Base-by-base conservation (phyloP, 2,329 filamentous ascomycete species). In the Fusarium pseudocircinatum region DNA sequence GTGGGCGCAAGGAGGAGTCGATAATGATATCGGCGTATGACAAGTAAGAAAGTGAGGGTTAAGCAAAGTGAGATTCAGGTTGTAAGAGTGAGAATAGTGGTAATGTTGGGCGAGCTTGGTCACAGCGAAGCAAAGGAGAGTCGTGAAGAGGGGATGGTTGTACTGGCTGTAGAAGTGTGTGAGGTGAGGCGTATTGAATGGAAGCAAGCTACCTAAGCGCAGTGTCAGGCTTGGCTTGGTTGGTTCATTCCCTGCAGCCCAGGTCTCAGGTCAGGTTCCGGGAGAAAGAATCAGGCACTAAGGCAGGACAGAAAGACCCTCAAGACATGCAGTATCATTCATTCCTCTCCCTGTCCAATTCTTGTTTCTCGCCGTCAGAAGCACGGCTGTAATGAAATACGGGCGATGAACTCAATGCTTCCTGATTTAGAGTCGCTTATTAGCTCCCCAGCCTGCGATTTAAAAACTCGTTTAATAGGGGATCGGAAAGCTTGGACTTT, bases 81-180 rank as follows among this genome's bases (percentile, higher is more conserved):
- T 52, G 34, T 43, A 30, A 43, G 24, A 62, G 56, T 56, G 46
- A 60, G 57, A 56, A 52, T 50, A 67, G 60, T 53, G 32, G 39
- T 62, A 54, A 61, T 40, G 50, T 56, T 59, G 50, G 64, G 63
- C 49, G 60, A 60, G 30, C 52, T 58, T 64, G 54, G 60, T 58
- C 46, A 58, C 47, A 58, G 63, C 54, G 36, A 72, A 69, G 53
- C 47, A 63, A 49, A 56, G 61, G 52, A 60, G 56, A 54, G 61
- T 74, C 66, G 53, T 72, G 67, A 59, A 72, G 74, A 73, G 72
- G 73, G 65, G 71, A 68, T 59, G 61, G 72, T 70, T 69, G 54
- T 69, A 53, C 58, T 69, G 66, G 46, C 44, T 64, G 66, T 59
- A 54, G 72, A 69, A 67, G 65, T 50, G 64, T 24, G 73, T 68